Base-by-base conservation (phyloP, 257 asterid species). In the Apocynum venetum region DNA sequence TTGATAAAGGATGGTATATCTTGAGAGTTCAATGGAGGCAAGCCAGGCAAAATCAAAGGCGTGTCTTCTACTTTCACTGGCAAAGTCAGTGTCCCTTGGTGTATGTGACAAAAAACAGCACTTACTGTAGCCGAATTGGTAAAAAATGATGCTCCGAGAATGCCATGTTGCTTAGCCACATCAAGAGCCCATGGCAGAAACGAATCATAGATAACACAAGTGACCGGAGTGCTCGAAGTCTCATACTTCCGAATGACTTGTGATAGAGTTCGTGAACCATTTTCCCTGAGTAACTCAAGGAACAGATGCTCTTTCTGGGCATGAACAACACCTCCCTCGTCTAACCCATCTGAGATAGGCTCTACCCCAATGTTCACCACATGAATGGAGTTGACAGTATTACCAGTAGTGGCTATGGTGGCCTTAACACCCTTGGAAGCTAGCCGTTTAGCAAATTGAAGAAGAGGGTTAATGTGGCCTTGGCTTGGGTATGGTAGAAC, bases 391-490 rank as follows among this genome's bases (percentile, higher is more conserved):
- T 71, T 40, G 13, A 83, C 77, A 53, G 94, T 86, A 85, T 85
- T 79, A 40, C 4, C 52, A 12, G 94, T 84, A 65, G 94, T 84
- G 84, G 94, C 90, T 31, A 90, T 6, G 95, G 97, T 89, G 79
- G 96, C 85, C 19, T 77, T 80, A 53, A 90, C 78, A 49, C 90
- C 92, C 80, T 88, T 90, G 6, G 97, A 87, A 71, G 76, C 85
- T 40, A 91, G 83, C 56, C 93, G 92, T 64, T 91, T 91, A 4
- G 92, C 89, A 74, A 90, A 91, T 78, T 91, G 97, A 71, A 89
- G 91, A 59, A 91, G 90, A 15, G 97, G 97, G 73, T 91, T 91
- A 15, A 91, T 90, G 89, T 91, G 96, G 81, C 96, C 97, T 82
- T 90, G 97, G 86, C 88, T 78, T 1, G 97, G 97, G 74, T 89